phyloP scores from a whole-genome alignment of 805 yeast genomes.

The Tetrapisispora fleetii region DNA sequence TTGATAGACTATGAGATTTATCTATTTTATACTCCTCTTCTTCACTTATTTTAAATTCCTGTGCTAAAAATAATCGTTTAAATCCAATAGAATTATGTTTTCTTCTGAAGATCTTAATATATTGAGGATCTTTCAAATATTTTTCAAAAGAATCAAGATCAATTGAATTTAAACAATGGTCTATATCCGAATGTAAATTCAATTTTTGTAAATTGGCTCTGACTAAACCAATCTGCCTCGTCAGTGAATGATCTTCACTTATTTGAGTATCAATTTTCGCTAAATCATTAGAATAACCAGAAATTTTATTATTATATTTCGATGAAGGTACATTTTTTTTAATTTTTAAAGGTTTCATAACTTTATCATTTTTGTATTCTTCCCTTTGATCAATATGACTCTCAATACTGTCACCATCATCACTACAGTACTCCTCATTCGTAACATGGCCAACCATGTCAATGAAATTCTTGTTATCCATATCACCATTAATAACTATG shows the following conservation, averaged over 20 bases:
- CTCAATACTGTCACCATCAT: background rate
- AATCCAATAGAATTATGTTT: constrained; percentile 38
- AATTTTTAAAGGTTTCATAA: background rate
- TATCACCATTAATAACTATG: no score
- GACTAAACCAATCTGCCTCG: background rate
- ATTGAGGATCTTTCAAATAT: constrained; percentile 44
- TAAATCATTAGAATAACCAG: background rate
- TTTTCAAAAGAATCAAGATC: constrained; percentile 33
- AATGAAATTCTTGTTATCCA: background rate
- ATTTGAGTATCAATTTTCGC: background rate
- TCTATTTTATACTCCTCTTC: background rate
- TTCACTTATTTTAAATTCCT: constrained; percentile 35
- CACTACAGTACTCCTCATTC: constrained; percentile 1
- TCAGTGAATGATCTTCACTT: background rate
- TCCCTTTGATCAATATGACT: background rate
- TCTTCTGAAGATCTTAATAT: constrained; percentile 38
- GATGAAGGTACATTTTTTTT: background rate
- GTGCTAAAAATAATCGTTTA: constrained; percentile 52
- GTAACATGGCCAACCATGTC: background rate
- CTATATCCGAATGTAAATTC: background rate
- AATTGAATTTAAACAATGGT: constrained; percentile 5
- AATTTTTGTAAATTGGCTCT: background rate
- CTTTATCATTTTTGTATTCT: background rate
- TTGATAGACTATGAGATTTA: background rate
- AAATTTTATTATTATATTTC: background rate